Percentiles rank a stretch among this genome's conserved stretches.
phyloP scores from a whole-genome alignment of 2,329 filamentous ascomycete genomes.

The Phoma herbarum region DNA sequence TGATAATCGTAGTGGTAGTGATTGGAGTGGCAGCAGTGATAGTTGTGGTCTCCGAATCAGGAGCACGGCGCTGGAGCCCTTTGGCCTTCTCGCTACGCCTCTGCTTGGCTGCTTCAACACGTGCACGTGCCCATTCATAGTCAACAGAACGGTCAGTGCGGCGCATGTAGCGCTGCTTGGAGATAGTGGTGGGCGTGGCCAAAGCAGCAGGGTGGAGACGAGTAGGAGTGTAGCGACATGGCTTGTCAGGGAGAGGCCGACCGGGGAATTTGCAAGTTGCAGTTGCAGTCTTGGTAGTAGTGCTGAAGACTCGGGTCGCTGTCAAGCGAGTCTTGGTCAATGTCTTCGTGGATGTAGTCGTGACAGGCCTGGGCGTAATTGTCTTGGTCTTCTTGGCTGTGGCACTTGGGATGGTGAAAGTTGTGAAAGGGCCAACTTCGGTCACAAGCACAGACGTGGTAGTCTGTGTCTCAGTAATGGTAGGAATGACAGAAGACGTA shows the following conservation, averaged over 20 bases:
- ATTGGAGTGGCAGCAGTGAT: constrained; percentile 42
- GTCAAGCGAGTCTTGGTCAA: constrained; percentile 40
- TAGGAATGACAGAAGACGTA: constrained; percentile 42
- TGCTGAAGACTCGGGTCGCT: constrained; percentile 36
- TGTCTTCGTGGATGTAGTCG: constrained; percentile 35
- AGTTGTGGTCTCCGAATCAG: constrained; percentile 48
- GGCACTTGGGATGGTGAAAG: constrained; percentile 43
- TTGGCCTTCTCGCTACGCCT: constrained; percentile 36
- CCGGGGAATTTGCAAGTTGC: constrained; percentile 51
- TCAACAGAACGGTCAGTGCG: constrained; percentile 43
- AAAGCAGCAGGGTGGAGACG: constrained; percentile 42
- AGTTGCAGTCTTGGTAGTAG: constrained; percentile 48
- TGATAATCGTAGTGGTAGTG: constrained; percentile 45
- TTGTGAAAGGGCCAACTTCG: constrained; percentile 41
- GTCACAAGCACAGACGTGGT: constrained; percentile 38
- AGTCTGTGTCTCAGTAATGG: constrained; percentile 32
- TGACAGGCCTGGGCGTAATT: constrained; percentile 41
- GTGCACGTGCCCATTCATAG: constrained; percentile 46
- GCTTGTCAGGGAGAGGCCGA: constrained; percentile 46
- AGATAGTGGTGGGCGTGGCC: constrained; percentile 37
- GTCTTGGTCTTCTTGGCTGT: constrained; percentile 47
- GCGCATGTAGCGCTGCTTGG: constrained; percentile 37
- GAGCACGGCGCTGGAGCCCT: constrained; percentile 45
- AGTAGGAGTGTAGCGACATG: constrained; percentile 48
- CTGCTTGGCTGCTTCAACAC: constrained; percentile 47